These are phyloP conservation scores for Beauveria caledonica DNA, from an alignment of 2,329 filamentous ascomycete species.

Conservation along the genomic window DNA sequence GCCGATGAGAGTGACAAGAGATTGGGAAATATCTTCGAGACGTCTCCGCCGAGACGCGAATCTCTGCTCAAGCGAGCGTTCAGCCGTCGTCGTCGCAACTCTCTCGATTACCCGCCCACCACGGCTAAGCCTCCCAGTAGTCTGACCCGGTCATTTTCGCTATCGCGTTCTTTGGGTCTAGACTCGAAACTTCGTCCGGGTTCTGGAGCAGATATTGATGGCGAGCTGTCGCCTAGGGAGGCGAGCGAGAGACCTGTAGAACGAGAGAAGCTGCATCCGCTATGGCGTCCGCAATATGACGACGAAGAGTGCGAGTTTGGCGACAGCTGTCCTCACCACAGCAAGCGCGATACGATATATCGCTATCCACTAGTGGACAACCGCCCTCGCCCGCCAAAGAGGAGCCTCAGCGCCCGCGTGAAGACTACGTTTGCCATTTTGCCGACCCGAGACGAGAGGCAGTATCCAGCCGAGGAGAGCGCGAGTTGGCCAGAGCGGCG, in stretches of 20 bases:
- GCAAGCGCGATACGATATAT: slow-evolving; percentile 32
- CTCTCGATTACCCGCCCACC: slow-evolving; percentile 32
- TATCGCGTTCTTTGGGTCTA: slow-evolving; percentile 35
- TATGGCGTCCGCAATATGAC: slow-evolving; percentile 49
- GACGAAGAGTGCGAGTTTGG: slow-evolving; percentile 24
- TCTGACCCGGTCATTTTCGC: slow-evolving; percentile 43
- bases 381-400: slow-evolving; percentile 35
- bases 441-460: slow-evolving; percentile 35
- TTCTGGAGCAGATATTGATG: slow-evolving; percentile 20
- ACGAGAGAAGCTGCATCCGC: slow-evolving; percentile 48
- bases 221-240: slow-evolving; percentile 29
- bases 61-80: slow-evolving; percentile 49
- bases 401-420: slow-evolving; percentile 44
- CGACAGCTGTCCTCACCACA: slow-evolving; percentile 24
- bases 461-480: slow-evolving; percentile 21
- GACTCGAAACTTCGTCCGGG: slow-evolving; percentile 21
- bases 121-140: slow-evolving; percentile 34
- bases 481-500: slow-evolving; percentile 40
- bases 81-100: slow-evolving; percentile 38
- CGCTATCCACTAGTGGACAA: slow-evolving; percentile 42
- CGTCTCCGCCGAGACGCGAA: slow-evolving; percentile 36
- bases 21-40: slow-evolving; percentile 47
- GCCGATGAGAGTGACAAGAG: slow-evolving; percentile 42
- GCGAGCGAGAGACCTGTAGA: slow-evolving; percentile 41
- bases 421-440: slow-evolving; percentile 54